Evolutionary conservation across 2,329 filamentous ascomycete species (phyloP).

Genomic region (Cyphellophora attinorum): DNA sequence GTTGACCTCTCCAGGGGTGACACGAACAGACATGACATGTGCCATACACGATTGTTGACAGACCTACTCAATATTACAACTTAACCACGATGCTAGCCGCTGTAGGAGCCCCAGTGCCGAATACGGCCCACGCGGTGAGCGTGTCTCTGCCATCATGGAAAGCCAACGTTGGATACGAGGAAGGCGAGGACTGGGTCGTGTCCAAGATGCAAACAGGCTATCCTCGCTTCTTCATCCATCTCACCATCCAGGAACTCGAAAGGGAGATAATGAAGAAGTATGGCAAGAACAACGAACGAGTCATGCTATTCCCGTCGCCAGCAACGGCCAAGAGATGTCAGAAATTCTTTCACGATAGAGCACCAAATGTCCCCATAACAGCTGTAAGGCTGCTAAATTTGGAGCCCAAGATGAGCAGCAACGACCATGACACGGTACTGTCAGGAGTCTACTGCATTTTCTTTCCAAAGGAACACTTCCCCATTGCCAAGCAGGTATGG

Average conservation of each 20-base stretch:
- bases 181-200: conserved; percentile 80
- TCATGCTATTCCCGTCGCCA: conserved; percentile 73
- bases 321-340: conserved; percentile 62
- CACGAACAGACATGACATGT: no score
- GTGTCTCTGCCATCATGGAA: conserved; percentile 92
- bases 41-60: no score
- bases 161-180: conserved; percentile 86
- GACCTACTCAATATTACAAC: background rate
- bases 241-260: conserved; percentile 65
- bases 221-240: conserved; percentile 89
- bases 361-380: conserved; percentile 40
- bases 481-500: conserved; percentile 88
- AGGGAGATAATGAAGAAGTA: conserved; percentile 55
- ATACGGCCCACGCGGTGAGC: conserved; percentile 82
- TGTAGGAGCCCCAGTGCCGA: conserved; percentile 64
- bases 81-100: conserved; percentile 13
- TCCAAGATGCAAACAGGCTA: conserved; percentile 82
- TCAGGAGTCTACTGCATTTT: conserved; percentile 62
- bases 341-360: conserved; percentile 58
- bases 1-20: no score
- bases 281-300: conserved; percentile 46
- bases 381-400: conserved; percentile 53
- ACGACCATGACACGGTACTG: conserved; percentile 37
- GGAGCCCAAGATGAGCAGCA: conserved; percentile 48
- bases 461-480: conserved; percentile 56